A percentile compares a stretch with the other conserved stretches of the same genome.
Conservation (phyloP, 2,329 filamentous ascomycete species). For the Trichophyton schoenleinii region DNA sequence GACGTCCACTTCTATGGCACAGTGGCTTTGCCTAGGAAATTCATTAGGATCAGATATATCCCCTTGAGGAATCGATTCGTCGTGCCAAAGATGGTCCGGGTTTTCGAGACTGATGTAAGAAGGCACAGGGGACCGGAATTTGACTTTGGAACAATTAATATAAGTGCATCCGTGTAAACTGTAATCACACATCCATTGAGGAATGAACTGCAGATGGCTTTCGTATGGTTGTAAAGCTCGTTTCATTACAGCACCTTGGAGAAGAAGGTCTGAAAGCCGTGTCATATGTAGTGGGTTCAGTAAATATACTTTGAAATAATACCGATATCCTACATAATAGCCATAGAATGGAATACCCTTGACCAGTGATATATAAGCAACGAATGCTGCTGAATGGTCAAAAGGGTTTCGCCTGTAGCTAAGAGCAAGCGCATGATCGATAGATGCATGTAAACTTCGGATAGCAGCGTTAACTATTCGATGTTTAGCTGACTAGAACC, state of each 20-base stretch:
- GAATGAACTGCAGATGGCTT: conserved; percentile 78
- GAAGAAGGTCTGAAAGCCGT: conserved; percentile 72
- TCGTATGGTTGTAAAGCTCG: conserved; percentile 81
- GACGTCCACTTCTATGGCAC: conserved; percentile 79
- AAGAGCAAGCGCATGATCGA: conserved; percentile 78
- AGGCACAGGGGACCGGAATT: conserved; percentile 66
- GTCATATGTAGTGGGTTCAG: conserved; percentile 78
- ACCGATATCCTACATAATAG: conserved; percentile 80
- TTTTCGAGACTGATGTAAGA: conserved; percentile 50
- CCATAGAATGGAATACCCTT: conserved; percentile 95
- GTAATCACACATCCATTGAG: conserved; percentile 98
- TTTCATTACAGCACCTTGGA: conserved; percentile 78
- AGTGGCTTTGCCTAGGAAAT: conserved; percentile 72
- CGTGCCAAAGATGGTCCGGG: conserved; percentile 64
- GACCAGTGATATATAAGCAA: conserved; percentile 80
- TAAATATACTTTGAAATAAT: conserved; percentile 90
- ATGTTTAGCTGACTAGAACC: conserved; percentile 11
- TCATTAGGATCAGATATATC: conserved; percentile 49
- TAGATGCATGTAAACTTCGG: conserved; percentile 65
- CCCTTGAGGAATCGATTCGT: conserved; percentile 50
- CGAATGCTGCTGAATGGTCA: conserved; percentile 57
- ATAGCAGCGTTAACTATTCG: conserved; percentile 60
- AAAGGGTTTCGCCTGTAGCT: conserved; percentile 69
- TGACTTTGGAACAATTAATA: conserved; percentile 57
- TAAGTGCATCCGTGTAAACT: conserved; percentile 92